Conservation (phyloP, 2,329 filamentous ascomycete genomes). For the Sphaerulina musiva region DNA sequence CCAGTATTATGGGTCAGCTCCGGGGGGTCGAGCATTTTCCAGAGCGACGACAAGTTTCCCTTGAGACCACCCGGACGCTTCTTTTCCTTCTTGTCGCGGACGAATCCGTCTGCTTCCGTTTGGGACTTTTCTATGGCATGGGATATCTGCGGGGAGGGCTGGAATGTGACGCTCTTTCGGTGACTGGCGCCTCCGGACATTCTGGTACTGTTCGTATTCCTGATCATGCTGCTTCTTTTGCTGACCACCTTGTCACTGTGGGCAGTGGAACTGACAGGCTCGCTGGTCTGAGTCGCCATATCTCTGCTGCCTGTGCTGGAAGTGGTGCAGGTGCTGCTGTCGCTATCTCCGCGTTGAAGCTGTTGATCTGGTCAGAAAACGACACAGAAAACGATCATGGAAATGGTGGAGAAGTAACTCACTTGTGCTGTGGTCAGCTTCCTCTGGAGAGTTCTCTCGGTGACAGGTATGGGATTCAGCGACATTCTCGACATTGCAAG, state of each 20-base stretch:
- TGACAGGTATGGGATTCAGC: constrained; percentile 4
- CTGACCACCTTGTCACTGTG: background rate
- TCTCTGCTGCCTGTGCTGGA: constrained; percentile 4
- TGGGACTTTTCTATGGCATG: background rate
- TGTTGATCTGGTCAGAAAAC: constrained; percentile 22
- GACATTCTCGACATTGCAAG: constrained; percentile 4
- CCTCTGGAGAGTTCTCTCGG: constrained; percentile 1
- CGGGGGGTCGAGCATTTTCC: constrained; percentile 17
- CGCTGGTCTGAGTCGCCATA: constrained; percentile 6
- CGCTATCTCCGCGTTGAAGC: constrained; percentile 9
- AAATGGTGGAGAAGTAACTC: background rate
- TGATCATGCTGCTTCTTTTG: background rate
- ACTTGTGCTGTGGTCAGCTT: constrained; percentile 1
- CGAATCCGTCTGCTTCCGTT: background rate
- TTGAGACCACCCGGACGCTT: constrained; percentile 11
- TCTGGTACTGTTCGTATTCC: background rate
- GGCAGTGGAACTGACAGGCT: background rate
- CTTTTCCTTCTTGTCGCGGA: constrained; percentile 5
- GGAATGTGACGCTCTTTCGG: constrained; percentile 5
- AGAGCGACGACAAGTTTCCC: constrained; percentile 11
- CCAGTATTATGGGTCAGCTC: constrained; percentile 14
- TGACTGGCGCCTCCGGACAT: constrained; percentile 3
- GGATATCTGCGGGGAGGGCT: background rate
- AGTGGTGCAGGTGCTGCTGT: constrained; percentile 7
- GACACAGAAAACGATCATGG: background rate